These are phyloP conservation scores for Botryotinia calthae DNA, from an alignment of 2,329 filamentous ascomycete species.

Conservation along the genomic window DNA sequence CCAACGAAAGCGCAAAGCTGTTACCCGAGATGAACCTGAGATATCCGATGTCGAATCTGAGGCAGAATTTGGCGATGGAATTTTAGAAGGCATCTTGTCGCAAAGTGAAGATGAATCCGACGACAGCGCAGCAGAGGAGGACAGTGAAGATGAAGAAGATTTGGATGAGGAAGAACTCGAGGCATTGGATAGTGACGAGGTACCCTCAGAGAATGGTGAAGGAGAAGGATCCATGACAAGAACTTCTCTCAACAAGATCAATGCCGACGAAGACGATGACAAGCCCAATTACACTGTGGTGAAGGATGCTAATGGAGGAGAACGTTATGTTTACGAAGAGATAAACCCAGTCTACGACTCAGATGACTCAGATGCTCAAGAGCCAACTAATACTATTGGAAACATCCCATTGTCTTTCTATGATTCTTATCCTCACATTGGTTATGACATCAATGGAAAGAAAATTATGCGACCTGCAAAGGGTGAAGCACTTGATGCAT, in stretches of 20 bases:
- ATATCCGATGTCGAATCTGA: conserved; percentile 54
- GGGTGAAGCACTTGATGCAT: conserved; percentile 86
- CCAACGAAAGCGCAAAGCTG: conserved; percentile 60
- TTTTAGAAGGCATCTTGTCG: conserved; percentile 56
- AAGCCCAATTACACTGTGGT: conserved; percentile 55
- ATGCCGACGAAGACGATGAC: conserved; percentile 42
- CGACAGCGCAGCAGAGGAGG: conserved; percentile 49
- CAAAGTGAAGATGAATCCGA: conserved; percentile 59
- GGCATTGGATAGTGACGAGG: conserved; percentile 50
- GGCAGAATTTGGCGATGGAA: conserved; percentile 56
- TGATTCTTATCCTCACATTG: conserved; percentile 96
- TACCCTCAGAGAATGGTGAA: conserved; percentile 44
- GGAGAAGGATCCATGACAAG: conserved; percentile 40
- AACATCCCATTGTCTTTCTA: conserved; percentile 94
- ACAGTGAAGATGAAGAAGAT: conserved; percentile 44
- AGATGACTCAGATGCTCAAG: conserved; percentile 83
- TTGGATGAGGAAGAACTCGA: conserved; percentile 43
- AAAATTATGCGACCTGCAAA: conserved; percentile 95
- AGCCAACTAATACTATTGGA: conserved; percentile 85
- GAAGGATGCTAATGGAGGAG: conserved; percentile 85
- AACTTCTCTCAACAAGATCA: conserved; percentile 42
- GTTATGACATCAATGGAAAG: conserved; percentile 98
- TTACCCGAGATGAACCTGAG: conserved; percentile 51
- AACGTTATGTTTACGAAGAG: conserved; percentile 88
- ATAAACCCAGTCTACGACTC: conserved; percentile 95